phyloP scores from a whole-genome alignment of 2,329 filamentous ascomycete genomes.

The Amesomyces nigricolor region DNA sequence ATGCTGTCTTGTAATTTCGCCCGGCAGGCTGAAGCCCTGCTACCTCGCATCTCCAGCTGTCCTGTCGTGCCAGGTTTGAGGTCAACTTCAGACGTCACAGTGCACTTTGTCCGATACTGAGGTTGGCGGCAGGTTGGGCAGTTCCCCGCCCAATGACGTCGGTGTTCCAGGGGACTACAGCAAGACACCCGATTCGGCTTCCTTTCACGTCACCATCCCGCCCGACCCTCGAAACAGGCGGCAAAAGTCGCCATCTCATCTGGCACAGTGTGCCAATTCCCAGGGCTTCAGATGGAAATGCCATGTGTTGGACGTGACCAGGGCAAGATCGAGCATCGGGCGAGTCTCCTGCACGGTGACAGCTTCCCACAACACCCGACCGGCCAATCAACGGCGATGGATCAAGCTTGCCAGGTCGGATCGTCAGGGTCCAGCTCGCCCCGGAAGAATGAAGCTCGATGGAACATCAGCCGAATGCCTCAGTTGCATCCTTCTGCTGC shows the following conservation, averaged over 20 bases:
- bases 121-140: slow-evolving; percentile 1
- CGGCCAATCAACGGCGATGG: neutral
- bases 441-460: neutral
- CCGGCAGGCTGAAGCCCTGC: neutral
- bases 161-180: neutral
- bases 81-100: slow-evolving; percentile 16
- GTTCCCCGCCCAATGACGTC: slow-evolving; percentile 22
- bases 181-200: slow-evolving; percentile 4
- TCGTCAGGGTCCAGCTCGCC: slow-evolving; percentile 17
- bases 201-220: neutral
- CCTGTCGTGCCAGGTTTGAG: slow-evolving; percentile 14
- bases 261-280: too few species aligned
- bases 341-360: neutral
- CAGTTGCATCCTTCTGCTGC: neutral
- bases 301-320: neutral
- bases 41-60: neutral
- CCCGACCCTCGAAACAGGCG: neutral
- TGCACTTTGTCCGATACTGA: slow-evolving; percentile 2
- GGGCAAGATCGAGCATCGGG: neutral
- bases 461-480: neutral
- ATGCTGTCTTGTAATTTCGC: neutral
- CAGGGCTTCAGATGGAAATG: neutral
- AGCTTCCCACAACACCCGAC: slow-evolving; percentile 1
- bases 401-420: neutral
- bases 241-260: too few species aligned